Percentiles rank a stretch among this genome's conserved stretches.
Evolutionary conservation across 2,329 filamentous ascomycete genomes (phyloP).

Genomic region (Ustulina deusta): DNA sequence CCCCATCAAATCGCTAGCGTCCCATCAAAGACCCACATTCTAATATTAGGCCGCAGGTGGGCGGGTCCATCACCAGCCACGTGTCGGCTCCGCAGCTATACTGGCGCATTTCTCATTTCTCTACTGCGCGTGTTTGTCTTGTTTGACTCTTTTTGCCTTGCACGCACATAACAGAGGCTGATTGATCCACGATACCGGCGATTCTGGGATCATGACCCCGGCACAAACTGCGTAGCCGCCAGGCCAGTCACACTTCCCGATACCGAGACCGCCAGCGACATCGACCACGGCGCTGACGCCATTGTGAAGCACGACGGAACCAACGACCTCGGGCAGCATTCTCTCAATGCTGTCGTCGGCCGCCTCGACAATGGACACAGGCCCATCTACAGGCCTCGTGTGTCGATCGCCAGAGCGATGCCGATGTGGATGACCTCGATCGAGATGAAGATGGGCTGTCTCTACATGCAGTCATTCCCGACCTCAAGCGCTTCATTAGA

Average conservation of each 20-base stretch:
- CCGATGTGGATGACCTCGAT: conserved; percentile 5
- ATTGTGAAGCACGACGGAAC: not conserved
- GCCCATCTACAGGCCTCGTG: conserved; percentile 25
- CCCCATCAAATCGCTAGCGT: no score
- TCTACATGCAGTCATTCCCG: conserved; percentile 21
- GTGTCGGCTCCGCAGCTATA: no score
- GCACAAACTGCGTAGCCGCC: not conserved
- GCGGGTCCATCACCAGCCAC: no score
- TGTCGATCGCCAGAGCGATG: conserved; percentile 18
- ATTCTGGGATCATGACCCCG: not conserved
- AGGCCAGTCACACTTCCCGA: not conserved
- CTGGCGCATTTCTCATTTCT: no score
- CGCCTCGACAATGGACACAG: conserved; percentile 19
- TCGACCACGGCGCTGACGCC: no score
- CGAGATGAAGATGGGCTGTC: not conserved
- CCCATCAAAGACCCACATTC: no score
- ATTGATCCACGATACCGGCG: no score
- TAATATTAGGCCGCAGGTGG: no score
- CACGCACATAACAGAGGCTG: no score
- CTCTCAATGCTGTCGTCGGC: conserved; percentile 26
- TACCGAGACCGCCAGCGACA: not conserved
- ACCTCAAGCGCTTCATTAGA: conserved; percentile 3
- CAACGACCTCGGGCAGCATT: conserved; percentile 26
- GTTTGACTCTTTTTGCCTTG: no score
- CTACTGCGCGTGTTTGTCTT: no score